phyloP scores from a whole-genome alignment of 2,329 filamentous ascomycete species.

The Aschersonia sp. region DNA sequence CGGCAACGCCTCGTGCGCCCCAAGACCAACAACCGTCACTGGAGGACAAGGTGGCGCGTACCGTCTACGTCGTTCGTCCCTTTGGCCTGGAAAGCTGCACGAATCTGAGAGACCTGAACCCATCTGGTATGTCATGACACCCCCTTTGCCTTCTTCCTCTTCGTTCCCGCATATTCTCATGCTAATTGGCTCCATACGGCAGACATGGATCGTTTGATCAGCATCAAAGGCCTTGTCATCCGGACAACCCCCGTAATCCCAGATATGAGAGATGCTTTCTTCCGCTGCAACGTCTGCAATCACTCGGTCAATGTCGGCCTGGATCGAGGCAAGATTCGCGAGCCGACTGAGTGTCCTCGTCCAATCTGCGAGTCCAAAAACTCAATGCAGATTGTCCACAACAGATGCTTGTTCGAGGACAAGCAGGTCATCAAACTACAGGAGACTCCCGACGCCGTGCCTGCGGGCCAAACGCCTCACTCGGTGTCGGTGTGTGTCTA shows the following conservation, averaged over 20 bases:
- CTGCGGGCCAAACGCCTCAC: constrained; percentile 91
- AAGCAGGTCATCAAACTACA: constrained; percentile 99
- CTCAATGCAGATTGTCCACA: constrained; percentile 97
- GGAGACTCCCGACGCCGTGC: constrained; percentile 89
- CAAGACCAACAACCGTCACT: constrained; percentile 39
- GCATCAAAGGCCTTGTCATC: constrained; percentile 91
- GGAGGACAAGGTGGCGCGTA: constrained; percentile 68
- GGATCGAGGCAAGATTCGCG: constrained; percentile 89
- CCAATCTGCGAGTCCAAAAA: constrained; percentile 71
- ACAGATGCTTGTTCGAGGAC: constrained; percentile 85
- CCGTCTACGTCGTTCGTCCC: constrained; percentile 73
- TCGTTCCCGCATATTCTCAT: background rate
- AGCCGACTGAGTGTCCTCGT: constrained; percentile 82
- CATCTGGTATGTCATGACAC: constrained; percentile 41
- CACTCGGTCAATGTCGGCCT: constrained; percentile 84
- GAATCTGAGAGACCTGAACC: constrained; percentile 89
- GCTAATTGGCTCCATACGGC: constrained; percentile 1
- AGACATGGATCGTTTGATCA: constrained; percentile 94
- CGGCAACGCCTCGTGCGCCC: constrained; percentile 21
- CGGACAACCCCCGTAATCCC: constrained; percentile 91
- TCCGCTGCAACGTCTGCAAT: constrained; percentile 86
- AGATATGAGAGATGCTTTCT: constrained; percentile 98
- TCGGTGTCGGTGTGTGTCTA: constrained; percentile 94
- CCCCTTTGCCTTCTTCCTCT: background rate
- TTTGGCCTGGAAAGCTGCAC: constrained; percentile 78